Conservation (phyloP, 352 stramenopile genomes). For the Halophytophthora batemanensis region DNA sequence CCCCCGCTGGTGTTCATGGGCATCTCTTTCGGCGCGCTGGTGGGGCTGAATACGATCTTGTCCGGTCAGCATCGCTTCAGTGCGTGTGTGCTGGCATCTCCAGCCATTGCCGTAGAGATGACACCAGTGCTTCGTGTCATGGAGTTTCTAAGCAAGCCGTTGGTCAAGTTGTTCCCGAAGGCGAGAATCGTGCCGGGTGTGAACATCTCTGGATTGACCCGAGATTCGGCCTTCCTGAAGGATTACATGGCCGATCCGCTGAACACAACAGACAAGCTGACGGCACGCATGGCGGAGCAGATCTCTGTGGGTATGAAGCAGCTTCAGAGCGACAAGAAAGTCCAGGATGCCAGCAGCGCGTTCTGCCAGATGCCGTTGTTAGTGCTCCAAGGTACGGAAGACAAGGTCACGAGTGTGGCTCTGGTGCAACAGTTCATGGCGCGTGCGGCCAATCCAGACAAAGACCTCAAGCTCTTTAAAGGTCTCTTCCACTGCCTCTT, state of each 20-base stretch:
- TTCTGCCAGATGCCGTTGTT: slow-evolving; percentile 12
- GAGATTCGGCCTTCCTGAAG: slow-evolving; percentile 22
- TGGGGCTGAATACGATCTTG: slow-evolving; percentile 31
- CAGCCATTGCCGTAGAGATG: slow-evolving; percentile 22
- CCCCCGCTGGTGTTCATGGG: slow-evolving; percentile 22
- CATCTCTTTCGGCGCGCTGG: slow-evolving; percentile 34
- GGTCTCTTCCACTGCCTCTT: slow-evolving; percentile 56
- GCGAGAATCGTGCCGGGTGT: slow-evolving; percentile 28
- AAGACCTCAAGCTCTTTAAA: slow-evolving; percentile 54
- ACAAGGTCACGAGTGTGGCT: slow-evolving; percentile 49
- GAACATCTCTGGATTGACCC: slow-evolving; percentile 22
- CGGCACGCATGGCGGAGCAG: slow-evolving; percentile 26
- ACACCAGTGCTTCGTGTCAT: slow-evolving; percentile 17
- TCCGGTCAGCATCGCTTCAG: slow-evolving; percentile 19
- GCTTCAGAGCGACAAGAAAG: slow-evolving; percentile 18
- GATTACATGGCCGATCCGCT: slow-evolving; percentile 33
- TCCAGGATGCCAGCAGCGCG: slow-evolving; percentile 11
- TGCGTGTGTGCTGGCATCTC: slow-evolving; percentile 23
- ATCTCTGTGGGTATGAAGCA: slow-evolving; percentile 22
- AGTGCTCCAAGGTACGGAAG: slow-evolving; percentile 42
- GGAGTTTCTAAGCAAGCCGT: slow-evolving; percentile 14
- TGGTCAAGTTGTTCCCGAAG: slow-evolving; percentile 19
- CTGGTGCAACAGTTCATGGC: slow-evolving; percentile 45
- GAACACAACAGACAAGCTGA: slow-evolving; percentile 17
- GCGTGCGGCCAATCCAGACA: slow-evolving; percentile 41